Evolutionary conservation across 345 rosid species (phyloP), one percentile per base, ranked within the genome.

Genomic region (Lumnitzera racemosa): DNA sequence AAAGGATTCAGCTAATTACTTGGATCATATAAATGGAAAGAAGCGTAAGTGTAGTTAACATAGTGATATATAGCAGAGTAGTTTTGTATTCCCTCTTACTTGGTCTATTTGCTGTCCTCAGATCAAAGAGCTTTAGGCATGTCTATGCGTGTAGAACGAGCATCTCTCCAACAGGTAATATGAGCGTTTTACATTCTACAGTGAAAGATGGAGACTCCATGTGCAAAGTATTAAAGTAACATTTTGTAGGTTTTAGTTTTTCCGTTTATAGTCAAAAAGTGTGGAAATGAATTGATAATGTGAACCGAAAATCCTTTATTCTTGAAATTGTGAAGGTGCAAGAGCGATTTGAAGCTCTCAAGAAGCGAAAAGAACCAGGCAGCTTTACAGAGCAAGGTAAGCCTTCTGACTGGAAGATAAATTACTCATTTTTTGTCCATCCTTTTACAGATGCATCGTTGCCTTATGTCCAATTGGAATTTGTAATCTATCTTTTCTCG

Each of bases 41-140:
- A 94, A 94, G 73, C 99, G 99, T 90, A 78, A 1, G 90, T 2
- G 12, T 61, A 15, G 14, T 14, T 48, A 31, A 46, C 41, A 14
- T 47, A 4, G 11, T 20, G 29, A 55, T n/a, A 24, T 24, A 7
- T 51, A 15, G 9, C 15, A n/a, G 11, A 24, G 7, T 13, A 17
- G 66, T 57, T n/a, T 25, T 62, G 11, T 49, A 15, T 52, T 13
- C 62, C 46, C 43, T 61, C 64, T 62, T n/a, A 24, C 46, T 46
- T 50, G 25, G 31, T 61, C 53, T 61, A 2, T 31, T 65, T 51
- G 29, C 69, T 7, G 59, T 64, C 62, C 69, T 50, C 66, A 94
- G 99, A 92, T 83, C 98, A 92, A 78, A 82, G 98, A 77, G 98
- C 98, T 47, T 64, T 87, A 81, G 98, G 98, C 56, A 89, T 92